Conservation (phyloP, 495 filamentous ascomycete species). For the Podospora sp. region DNA sequence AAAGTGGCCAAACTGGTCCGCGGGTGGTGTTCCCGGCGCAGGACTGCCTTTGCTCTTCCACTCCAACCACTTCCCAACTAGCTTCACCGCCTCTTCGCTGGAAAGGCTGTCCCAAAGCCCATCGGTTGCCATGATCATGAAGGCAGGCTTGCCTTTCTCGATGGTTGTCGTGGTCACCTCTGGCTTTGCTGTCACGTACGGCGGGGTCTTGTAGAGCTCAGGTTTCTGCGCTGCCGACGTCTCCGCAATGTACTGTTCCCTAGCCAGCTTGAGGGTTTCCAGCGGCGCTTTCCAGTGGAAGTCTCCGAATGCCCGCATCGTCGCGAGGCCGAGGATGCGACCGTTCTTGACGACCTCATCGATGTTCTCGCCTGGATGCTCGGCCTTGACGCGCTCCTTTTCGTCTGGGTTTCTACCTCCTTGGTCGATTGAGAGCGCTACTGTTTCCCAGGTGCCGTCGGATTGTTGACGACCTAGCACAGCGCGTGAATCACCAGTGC, state of each 20-base stretch:
- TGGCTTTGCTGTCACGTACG: constrained; percentile 68
- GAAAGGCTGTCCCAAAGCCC: constrained; percentile 66
- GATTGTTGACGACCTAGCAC: constrained; percentile 56
- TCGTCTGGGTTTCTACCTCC: constrained; percentile 59
- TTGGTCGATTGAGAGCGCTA: constrained; percentile 60
- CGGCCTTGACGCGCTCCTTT: constrained; percentile 48
- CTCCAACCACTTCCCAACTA: constrained; percentile 60
- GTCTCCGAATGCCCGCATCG: constrained; percentile 67
- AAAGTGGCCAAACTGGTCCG: background rate
- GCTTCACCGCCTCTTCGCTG: constrained; percentile 60
- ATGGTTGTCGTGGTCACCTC: constrained; percentile 60
- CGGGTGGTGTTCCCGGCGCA: constrained; percentile 8
- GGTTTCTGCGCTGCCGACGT: constrained; percentile 41
- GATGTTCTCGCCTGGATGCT: constrained; percentile 62
- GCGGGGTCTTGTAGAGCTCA: constrained; percentile 53
- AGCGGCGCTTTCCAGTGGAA: constrained; percentile 63
- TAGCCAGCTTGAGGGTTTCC: constrained; percentile 46
- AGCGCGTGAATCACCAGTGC: constrained; percentile 55
- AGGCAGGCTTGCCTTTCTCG: constrained; percentile 46
- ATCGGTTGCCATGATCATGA: constrained; percentile 66
- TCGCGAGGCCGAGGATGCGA: constrained; percentile 57
- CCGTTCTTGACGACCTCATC: constrained; percentile 52
- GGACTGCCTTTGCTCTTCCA: constrained; percentile 26
- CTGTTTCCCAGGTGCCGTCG: constrained; percentile 51
- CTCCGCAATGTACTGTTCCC: constrained; percentile 52